A percentile compares a stretch with the other conserved stretches of the same genome.
These are phyloP conservation scores for Aquilaria agallochum DNA, from an alignment of 441 rosid genomes.

Conservation along the genomic window DNA sequence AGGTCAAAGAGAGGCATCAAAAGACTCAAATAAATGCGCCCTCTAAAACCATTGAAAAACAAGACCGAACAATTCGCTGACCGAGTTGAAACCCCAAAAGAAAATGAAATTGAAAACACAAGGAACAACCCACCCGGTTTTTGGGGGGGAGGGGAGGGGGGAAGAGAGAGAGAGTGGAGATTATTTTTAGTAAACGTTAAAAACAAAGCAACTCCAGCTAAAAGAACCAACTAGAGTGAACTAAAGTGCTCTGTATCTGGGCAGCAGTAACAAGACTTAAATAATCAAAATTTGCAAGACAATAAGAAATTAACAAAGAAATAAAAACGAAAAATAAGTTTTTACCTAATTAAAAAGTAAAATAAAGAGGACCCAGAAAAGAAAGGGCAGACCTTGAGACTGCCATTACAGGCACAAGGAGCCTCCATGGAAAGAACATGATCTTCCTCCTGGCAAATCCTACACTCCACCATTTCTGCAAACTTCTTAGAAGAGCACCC, in stretches of 20 bases:
- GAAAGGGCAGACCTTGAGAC: constrained; percentile 45
- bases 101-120: not conserved
- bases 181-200: too few relatives aligned
- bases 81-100: not conserved
- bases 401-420: constrained; percentile 69
- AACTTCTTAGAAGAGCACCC: constrained; percentile 26
- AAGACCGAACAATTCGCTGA: not conserved
- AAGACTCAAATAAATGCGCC: constrained; percentile 12
- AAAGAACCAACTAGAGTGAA: too few relatives aligned
- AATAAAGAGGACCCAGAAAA: not conserved
- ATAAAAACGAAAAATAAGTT: not conserved
- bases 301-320: not conserved
- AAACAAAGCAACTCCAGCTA: not conserved
- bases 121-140: not conserved
- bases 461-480: constrained; percentile 47
- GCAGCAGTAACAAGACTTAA: not conserved
- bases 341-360: not conserved
- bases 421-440: constrained; percentile 43
- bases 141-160: not conserved
- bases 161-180: too few relatives aligned
- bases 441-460: constrained; percentile 70
- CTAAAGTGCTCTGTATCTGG: too few relatives aligned
- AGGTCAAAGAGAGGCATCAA: constrained; percentile 1
- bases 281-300: not conserved
- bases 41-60: not conserved